Conservation (phyloP, 768 basidiomycete genomes). For the Cantharellus cinnabarinus region DNA sequence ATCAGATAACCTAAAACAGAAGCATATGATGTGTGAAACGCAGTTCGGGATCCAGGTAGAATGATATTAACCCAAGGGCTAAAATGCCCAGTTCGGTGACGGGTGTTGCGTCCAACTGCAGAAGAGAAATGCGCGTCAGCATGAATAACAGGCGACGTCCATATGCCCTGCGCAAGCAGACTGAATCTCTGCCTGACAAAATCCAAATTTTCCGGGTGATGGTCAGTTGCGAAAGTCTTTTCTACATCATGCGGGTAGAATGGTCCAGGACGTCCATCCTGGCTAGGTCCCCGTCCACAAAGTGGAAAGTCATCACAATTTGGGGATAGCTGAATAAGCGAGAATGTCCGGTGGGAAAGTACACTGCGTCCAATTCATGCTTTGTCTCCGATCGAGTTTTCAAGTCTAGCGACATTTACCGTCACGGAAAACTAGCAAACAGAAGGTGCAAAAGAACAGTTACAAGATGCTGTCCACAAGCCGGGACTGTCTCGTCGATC, state of each 20-base stretch:
- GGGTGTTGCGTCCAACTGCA: slow-evolving; percentile 46
- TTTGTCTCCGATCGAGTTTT: no score
- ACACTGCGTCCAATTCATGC: no score
- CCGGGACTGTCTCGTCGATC: no score
- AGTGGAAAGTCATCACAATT: no score
- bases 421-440: no score
- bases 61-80: slow-evolving; percentile 20
- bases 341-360: no score
- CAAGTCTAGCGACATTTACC: no score
- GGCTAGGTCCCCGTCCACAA: neutral
- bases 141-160: neutral
- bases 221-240: slow-evolving; percentile 39
- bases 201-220: slow-evolving; percentile 55
- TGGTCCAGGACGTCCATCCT: neutral
- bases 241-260: slow-evolving; percentile 21
- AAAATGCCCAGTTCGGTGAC: slow-evolving; percentile 49
- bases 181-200: slow-evolving; percentile 40
- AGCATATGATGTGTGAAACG: neutral
- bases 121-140: neutral
- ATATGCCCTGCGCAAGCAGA: neutral
- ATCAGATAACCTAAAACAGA: slow-evolving; percentile 38
- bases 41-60: neutral
- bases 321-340: no score
- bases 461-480: no score
- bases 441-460: no score